phyloP scores from a whole-genome alignment of 2,329 filamentous ascomycete genomes.

The Calycina herbarum region DNA sequence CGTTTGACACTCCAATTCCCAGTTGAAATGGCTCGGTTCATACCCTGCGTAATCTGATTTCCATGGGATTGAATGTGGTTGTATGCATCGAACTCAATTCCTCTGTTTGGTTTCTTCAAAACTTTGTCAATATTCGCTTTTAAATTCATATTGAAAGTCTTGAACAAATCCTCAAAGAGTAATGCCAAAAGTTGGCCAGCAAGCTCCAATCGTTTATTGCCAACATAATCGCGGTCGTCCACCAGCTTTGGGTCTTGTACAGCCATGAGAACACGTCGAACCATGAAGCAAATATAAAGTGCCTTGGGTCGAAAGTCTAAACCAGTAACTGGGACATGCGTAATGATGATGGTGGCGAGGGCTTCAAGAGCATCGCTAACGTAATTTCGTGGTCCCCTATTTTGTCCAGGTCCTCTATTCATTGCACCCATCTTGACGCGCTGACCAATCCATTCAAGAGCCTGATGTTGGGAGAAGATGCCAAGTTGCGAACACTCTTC shows the following conservation, averaged over 20 bases:
- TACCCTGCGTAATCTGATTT: conserved; percentile 84
- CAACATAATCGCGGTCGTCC: conserved; percentile 95
- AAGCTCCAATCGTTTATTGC: conserved; percentile 93
- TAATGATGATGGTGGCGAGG: conserved; percentile 87
- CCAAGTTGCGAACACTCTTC: conserved; percentile 84
- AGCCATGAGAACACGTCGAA: conserved; percentile 91
- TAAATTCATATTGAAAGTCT: conserved; percentile 85
- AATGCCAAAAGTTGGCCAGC: conserved; percentile 92
- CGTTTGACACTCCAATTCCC: conserved; percentile 98
- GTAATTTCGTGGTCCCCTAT: conserved; percentile 65
- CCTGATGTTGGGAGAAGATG: conserved; percentile 92
- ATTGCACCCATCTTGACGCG: conserved; percentile 83
- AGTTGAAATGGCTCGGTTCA: conserved; percentile 95
- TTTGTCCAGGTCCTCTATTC: conserved; percentile 50
- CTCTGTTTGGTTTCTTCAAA: conserved; percentile 88
- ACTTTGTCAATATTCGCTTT: conserved; percentile 95
- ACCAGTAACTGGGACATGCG: conserved; percentile 87
- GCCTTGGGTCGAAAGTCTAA: conserved; percentile 97
- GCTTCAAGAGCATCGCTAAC: conserved; percentile 92
- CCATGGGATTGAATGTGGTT: conserved; percentile 82
- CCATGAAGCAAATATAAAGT: conserved; percentile 95
- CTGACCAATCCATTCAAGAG: conserved; percentile 85
- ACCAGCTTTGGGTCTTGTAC: conserved; percentile 86
- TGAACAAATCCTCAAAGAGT: conserved; percentile 97
- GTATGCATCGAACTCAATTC: conserved; percentile 83